These are phyloP conservation scores for Lojkania enalia DNA, from an alignment of 2,329 filamentous ascomycete genomes.

Conservation along the genomic window DNA sequence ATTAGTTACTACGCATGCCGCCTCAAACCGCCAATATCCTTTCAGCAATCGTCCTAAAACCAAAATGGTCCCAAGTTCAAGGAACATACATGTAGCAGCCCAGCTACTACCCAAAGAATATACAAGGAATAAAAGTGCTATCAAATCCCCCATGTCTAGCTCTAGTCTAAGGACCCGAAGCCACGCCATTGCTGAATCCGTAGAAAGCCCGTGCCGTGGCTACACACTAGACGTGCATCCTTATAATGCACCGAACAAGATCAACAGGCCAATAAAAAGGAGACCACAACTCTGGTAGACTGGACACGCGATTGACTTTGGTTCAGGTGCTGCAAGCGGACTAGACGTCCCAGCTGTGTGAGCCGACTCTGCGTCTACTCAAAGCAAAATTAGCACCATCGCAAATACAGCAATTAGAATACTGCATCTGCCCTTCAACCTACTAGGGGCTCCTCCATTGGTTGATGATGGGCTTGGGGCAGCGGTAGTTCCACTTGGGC, in stretches of 20 bases:
- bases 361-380: background rate
- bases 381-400: background rate
- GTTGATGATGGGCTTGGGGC: background rate
- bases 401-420: background rate
- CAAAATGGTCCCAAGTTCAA: too few relatives aligned
- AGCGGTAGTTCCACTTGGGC: slow-evolving; percentile 6
- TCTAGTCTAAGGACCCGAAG: background rate
- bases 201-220: background rate
- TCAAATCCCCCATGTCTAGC: background rate
- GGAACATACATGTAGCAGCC: too few relatives aligned
- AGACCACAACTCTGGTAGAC: background rate
- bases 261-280: background rate
- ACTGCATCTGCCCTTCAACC: background rate
- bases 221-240: too few relatives aligned
- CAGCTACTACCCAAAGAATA: background rate
- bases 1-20: too few relatives aligned
- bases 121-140: background rate
- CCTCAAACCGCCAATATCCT: too few relatives aligned
- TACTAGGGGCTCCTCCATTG: background rate
- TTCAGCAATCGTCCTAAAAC: too few relatives aligned
- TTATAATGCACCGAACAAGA: background rate
- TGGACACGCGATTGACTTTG: background rate
- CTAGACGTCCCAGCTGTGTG: background rate
- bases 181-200: background rate
- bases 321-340: background rate